phyloP scores from a whole-genome alignment of 345 rosid species.

The Hypericum perforatum region DNA sequence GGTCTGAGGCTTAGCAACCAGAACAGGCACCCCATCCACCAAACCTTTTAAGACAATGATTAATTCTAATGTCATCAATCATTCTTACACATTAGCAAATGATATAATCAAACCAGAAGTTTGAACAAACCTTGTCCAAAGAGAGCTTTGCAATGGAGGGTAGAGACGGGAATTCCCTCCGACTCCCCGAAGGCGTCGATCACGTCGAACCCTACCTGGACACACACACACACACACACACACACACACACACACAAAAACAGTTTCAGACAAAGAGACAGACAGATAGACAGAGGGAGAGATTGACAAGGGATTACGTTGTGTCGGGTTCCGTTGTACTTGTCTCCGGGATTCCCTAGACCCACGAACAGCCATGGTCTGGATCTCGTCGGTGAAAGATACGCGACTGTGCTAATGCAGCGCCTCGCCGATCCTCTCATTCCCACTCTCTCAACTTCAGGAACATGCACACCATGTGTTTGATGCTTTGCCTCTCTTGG shows the following conservation, averaged over 20 bases:
- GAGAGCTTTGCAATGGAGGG: slow-evolving; percentile 51
- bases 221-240: slow-evolving; percentile 2
- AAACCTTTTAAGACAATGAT: slow-evolving; percentile 28
- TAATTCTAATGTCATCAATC: slow-evolving; percentile 2
- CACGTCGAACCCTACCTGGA: slow-evolving; percentile 75
- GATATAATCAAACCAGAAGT: neutral
- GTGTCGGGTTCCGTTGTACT: slow-evolving; percentile 70
- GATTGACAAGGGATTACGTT: slow-evolving; percentile 35
- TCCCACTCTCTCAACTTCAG: no score
- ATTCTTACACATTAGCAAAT: neutral
- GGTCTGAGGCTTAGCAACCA: slow-evolving; percentile 74
- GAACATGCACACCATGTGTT: no score
- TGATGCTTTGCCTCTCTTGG: no score
- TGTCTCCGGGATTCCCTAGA: slow-evolving; percentile 84
- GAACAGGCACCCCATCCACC: slow-evolving; percentile 45
- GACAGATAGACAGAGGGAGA: slow-evolving; percentile 1
- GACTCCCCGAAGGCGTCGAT: slow-evolving; percentile 61
- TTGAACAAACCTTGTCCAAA: slow-evolving; percentile 52
- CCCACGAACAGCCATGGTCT: slow-evolving; percentile 77
- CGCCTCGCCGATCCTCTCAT: no score
- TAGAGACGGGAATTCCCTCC: slow-evolving; percentile 40
- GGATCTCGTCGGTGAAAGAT: no score
- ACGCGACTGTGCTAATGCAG: no score
- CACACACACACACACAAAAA: neutral
- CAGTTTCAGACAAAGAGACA: neutral